A percentile compares a stretch with the other conserved stretches of the same genome.
Evolutionary conservation across 129 eudicot genomes (phyloP).

Genomic region (Flaveria brownii): DNA sequence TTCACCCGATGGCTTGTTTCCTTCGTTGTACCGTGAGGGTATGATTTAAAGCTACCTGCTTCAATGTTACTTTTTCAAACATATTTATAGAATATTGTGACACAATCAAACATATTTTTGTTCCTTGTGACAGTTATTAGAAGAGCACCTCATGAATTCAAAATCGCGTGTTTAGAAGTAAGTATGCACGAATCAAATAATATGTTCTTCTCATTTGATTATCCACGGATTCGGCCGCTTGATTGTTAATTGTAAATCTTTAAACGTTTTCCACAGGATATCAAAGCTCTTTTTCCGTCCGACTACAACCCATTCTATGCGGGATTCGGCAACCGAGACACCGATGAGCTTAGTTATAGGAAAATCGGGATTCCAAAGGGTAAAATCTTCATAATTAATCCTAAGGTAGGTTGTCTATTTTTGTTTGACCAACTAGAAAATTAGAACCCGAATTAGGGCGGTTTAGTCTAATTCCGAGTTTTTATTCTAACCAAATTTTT

Average conservation of each 20-base stretch:
- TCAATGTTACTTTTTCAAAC: neutral
- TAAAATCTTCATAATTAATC: conserved; percentile 92
- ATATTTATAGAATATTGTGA: neutral
- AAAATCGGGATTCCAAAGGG: conserved; percentile 99
- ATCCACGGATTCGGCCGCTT: neutral
- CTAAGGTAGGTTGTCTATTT: conserved; percentile 58
- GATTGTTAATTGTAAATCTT: neutral
- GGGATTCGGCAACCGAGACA: conserved; percentile 86
- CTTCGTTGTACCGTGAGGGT: conserved; percentile 94
- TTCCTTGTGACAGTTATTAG: conserved; percentile 66
- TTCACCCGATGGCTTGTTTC: conserved; percentile 96
- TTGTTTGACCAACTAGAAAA: neutral
- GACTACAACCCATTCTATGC: conserved; percentile 93
- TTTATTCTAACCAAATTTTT: neutral
- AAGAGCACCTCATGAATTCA: conserved; percentile 99
- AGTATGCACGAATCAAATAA: conserved; percentile 17
- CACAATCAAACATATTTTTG: neutral
- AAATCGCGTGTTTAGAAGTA: conserved; percentile 98
- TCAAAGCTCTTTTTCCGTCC: conserved; percentile 82
- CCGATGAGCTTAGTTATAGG: conserved; percentile 90
- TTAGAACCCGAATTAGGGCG: neutral
- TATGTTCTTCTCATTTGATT: neutral
- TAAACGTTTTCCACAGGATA: conserved; percentile 57
- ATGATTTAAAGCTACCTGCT: neutral
- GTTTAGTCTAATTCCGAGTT: neutral